These are phyloP conservation scores for Podospora tetraspora DNA, from an alignment of 495 filamentous ascomycete genomes.

Conservation along the genomic window DNA sequence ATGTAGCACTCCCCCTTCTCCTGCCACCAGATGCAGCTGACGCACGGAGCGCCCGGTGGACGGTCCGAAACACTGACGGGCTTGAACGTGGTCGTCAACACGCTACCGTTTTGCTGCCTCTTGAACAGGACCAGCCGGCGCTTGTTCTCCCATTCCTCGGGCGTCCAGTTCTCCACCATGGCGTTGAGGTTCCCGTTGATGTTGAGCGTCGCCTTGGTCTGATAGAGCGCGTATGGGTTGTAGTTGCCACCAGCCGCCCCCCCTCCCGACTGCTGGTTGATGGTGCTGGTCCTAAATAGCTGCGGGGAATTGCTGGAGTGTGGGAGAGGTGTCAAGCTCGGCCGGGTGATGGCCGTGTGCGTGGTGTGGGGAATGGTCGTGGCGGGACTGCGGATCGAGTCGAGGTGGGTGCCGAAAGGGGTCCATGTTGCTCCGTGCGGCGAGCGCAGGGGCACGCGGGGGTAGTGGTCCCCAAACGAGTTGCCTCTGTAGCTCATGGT, in stretches of 20 bases:
- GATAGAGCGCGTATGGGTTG: constrained; percentile 78
- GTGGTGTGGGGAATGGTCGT: constrained; percentile 22
- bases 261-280: constrained; percentile 51
- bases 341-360: constrained; percentile 34
- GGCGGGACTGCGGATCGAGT: constrained; percentile 37
- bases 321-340: constrained; percentile 37
- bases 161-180: constrained; percentile 75
- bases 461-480: constrained; percentile 42
- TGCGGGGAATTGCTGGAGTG: constrained; percentile 50
- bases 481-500: constrained; percentile 45
- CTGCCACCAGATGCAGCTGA: constrained; percentile 91
- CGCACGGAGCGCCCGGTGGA: constrained; percentile 69
- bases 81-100: constrained; percentile 66
- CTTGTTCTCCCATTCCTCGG: constrained; percentile 69
- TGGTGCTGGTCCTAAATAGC: constrained; percentile 78
- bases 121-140: constrained; percentile 82
- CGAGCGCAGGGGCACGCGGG: constrained; percentile 43
- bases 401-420: constrained; percentile 39
- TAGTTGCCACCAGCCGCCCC: constrained; percentile 48
- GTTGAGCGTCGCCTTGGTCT: constrained; percentile 79
- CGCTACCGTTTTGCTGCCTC: constrained; percentile 69
- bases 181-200: constrained; percentile 75
- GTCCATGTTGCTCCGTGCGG: constrained; percentile 43
- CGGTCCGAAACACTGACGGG: constrained; percentile 65
- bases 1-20: constrained; percentile 85